Evolutionary conservation across 2,329 filamentous ascomycete species (phyloP).

Genomic region (Fusarium chlamydosporum): DNA sequence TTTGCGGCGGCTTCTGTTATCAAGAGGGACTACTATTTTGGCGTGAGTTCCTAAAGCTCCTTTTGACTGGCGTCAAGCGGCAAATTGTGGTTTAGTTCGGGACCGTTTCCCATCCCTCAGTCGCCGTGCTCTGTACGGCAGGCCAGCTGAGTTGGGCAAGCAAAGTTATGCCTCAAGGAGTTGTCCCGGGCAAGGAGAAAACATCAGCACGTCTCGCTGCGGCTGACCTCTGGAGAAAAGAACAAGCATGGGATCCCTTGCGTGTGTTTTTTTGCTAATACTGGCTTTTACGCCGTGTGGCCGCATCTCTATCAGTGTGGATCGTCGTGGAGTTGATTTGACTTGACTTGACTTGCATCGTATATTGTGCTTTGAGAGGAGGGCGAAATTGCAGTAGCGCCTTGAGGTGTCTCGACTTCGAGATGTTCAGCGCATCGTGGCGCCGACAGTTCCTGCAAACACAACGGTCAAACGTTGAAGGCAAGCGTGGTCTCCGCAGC

Average conservation of each 20-base stretch:
- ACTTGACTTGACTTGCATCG: conserved; percentile 27
- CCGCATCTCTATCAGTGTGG: conserved; percentile 39
- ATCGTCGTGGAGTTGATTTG: conserved; percentile 43
- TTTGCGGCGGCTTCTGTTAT: conserved; percentile 44
- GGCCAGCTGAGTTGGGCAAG: conserved; percentile 7
- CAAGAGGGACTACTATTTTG: conserved; percentile 39
- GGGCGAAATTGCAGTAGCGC: conserved; percentile 19
- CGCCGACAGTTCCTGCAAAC: conserved; percentile 35
- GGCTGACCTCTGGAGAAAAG: conserved; percentile 23
- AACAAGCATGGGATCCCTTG: conserved; percentile 42
- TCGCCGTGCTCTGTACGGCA: conserved; percentile 15
- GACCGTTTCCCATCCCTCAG: conserved; percentile 28
- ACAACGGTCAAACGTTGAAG: conserved; percentile 44
- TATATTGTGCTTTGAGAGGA: conserved; percentile 19
- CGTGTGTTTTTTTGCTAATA: conserved; percentile 14
- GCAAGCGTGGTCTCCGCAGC: conserved; percentile 30
- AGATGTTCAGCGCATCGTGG: conserved; percentile 12
- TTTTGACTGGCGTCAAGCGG: conserved; percentile 38
- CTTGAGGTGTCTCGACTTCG: conserved; percentile 24
- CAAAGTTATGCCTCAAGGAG: conserved; percentile 37
- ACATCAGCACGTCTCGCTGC: conserved; percentile 17
- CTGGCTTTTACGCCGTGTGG: conserved; percentile 16
- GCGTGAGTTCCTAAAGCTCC: conserved; percentile 44
- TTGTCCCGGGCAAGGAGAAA: conserved; percentile 35
- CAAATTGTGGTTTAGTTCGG: conserved; percentile 29